Percentiles rank a stretch among this genome's conserved stretches.
Evolutionary conservation across 129 eudicot genomes (phyloP).

Genomic region (Artemisia annua): DNA sequence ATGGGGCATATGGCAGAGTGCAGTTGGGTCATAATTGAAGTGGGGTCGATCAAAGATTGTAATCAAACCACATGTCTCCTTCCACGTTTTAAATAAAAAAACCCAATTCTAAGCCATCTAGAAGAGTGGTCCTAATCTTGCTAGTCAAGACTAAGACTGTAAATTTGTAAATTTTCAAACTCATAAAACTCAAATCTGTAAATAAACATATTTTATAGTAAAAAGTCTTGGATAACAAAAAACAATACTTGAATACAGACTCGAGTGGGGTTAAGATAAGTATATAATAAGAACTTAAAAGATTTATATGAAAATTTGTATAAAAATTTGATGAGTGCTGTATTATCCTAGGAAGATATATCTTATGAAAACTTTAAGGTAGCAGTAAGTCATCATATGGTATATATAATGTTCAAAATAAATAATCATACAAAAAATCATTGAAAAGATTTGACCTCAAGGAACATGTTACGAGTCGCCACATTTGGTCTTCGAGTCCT

Average conservation of each 20-base stretch:
- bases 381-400: no score
- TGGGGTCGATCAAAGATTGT: background rate
- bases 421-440: background rate
- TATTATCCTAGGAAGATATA: no score
- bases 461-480: slow-evolving; percentile 1
- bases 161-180: background rate
- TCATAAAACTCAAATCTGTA: background rate
- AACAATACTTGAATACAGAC: no score
- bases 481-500: slow-evolving; percentile 15
- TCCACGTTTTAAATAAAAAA: background rate
- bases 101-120: background rate
- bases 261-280: background rate
- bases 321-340: no score
- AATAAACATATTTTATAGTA: background rate
- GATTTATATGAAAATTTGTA: no score
- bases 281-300: no score
- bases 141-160: background rate
- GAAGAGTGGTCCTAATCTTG: background rate
- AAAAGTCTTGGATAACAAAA: no score
- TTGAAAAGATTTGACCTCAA: background rate
- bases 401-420: no score
- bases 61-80: background rate
- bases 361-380: no score
- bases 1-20: background rate
- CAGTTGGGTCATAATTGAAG: slow-evolving; percentile 5